Conservation (phyloP, 2,329 filamentous ascomycete species). For the Pseudogymnoascus sp. region DNA sequence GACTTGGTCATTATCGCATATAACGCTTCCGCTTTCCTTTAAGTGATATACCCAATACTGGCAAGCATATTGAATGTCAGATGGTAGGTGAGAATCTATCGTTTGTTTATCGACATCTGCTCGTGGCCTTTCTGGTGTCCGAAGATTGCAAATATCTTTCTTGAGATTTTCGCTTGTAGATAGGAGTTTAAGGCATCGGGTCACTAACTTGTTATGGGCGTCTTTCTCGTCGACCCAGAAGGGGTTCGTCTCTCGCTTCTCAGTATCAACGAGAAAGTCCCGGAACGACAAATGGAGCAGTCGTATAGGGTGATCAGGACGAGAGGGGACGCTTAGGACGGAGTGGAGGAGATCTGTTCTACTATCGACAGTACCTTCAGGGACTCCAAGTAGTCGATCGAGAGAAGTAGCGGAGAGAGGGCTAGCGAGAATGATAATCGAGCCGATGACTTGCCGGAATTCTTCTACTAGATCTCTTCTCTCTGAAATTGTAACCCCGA, state of each 20-base stretch:
- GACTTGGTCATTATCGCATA: slow-evolving; percentile 24
- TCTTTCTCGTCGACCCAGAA: slow-evolving; percentile 33
- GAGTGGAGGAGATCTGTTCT: slow-evolving; percentile 29
- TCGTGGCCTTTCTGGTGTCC: slow-evolving; percentile 22
- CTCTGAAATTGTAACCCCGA: slow-evolving; percentile 8
- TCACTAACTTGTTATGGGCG: slow-evolving; percentile 28
- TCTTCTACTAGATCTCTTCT: slow-evolving; percentile 16
- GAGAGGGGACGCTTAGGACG: slow-evolving; percentile 27
- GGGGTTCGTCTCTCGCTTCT: slow-evolving; percentile 20
- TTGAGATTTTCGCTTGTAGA: slow-evolving; percentile 24
- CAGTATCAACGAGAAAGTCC: slow-evolving; percentile 31
- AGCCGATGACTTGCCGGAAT: slow-evolving; percentile 23
- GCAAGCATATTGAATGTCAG: slow-evolving; percentile 34
- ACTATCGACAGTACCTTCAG: slow-evolving; percentile 15
- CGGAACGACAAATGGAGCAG: slow-evolving; percentile 32
- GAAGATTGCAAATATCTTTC: slow-evolving; percentile 31
- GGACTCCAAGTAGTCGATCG: slow-evolving; percentile 22
- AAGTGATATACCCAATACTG: slow-evolving; percentile 33
- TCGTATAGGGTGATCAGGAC: slow-evolving; percentile 21
- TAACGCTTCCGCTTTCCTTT: slow-evolving; percentile 21
- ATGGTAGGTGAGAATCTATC: slow-evolving; percentile 22
- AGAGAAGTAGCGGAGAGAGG: slow-evolving; percentile 28
- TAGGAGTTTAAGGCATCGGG: slow-evolving; percentile 31
- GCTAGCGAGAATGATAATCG: slow-evolving; percentile 16
- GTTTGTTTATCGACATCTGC: slow-evolving; percentile 19